Evolutionary conservation across 345 rosid species (phyloP).

Genomic region (Iberis pinnata): DNA sequence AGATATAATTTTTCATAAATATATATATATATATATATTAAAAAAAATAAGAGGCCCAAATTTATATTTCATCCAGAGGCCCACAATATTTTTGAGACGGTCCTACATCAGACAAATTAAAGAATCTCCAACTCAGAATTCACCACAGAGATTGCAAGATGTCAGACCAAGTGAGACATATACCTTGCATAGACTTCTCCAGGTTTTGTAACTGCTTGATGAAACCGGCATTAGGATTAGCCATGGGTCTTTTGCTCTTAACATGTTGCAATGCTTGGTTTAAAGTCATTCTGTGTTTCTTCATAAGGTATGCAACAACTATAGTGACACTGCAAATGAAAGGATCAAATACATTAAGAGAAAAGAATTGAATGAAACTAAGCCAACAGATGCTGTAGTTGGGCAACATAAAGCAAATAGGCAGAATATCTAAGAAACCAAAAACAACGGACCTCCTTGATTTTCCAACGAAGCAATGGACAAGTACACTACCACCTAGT

Average conservation of each 20-base stretch:
- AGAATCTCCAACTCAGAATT: constrained; percentile 7
- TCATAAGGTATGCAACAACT: constrained; percentile 74
- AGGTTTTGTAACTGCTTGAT: constrained; percentile 38
- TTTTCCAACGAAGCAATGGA: constrained; percentile 40
- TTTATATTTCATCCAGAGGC: no score
- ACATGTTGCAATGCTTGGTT: constrained; percentile 55
- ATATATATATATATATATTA: no score
- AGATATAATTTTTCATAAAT: no score
- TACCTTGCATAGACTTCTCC: constrained; percentile 46
- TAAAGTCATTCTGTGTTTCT: constrained; percentile 48
- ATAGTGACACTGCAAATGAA: constrained; percentile 49
- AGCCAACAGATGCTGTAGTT: no score
- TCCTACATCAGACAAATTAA: no score
- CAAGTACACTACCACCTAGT: constrained; percentile 37
- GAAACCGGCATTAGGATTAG: constrained; percentile 56
- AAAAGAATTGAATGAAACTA: no score
- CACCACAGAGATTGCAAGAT: background rate
- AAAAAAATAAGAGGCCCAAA: no score
- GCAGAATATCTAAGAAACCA: constrained; percentile 15
- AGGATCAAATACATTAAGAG: background rate
- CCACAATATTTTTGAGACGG: no score
- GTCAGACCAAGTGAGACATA: background rate
- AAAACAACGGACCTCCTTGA: constrained; percentile 33
- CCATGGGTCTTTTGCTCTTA: constrained; percentile 46
- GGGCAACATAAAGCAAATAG: constrained; percentile 24